These are phyloP conservation scores for Mortierella sp. DNA, from an alignment of 371 early-diverging fungal genomes.

Conservation along the genomic window DNA sequence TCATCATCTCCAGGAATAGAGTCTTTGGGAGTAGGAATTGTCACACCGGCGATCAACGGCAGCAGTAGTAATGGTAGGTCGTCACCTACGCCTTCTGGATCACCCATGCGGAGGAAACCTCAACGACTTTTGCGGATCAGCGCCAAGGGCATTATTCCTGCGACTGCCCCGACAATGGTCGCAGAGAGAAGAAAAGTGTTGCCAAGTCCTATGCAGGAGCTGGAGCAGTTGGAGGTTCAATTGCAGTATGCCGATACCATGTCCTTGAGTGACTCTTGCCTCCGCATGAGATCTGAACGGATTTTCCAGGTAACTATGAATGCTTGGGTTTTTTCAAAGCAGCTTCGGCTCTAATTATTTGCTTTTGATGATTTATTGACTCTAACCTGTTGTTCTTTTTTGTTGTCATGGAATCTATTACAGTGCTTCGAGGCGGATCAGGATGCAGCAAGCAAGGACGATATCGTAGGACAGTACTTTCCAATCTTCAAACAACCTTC, in stretches of 20 bases:
- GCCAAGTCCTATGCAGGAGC: constrained; percentile 25
- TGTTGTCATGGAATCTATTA: background rate
- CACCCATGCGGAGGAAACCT: constrained; percentile 34
- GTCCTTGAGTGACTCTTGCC: constrained; percentile 44
- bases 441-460: constrained; percentile 39
- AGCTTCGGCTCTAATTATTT: no score
- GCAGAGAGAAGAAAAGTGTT: background rate
- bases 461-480: constrained; percentile 37
- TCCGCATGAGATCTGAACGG: constrained; percentile 34
- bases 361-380: background rate
- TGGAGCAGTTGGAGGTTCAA: constrained; percentile 31
- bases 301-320: constrained; percentile 50
- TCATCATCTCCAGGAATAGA: background rate
- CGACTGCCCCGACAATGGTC: constrained; percentile 25
- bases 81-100: constrained; percentile 3
- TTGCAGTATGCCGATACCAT: constrained; percentile 39
- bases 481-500: constrained; percentile 40
- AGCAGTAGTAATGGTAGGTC: background rate
- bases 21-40: background rate
- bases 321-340: no score
- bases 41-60: background rate
- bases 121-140: constrained; percentile 51
- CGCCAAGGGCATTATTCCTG: constrained; percentile 40
- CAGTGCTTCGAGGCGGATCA: constrained; percentile 51
- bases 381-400: background rate